Percentiles rank a stretch among this genome's conserved stretches.
Conservation (phyloP, 148 eudicot species). For the Hydrangea macrophylla region DNA sequence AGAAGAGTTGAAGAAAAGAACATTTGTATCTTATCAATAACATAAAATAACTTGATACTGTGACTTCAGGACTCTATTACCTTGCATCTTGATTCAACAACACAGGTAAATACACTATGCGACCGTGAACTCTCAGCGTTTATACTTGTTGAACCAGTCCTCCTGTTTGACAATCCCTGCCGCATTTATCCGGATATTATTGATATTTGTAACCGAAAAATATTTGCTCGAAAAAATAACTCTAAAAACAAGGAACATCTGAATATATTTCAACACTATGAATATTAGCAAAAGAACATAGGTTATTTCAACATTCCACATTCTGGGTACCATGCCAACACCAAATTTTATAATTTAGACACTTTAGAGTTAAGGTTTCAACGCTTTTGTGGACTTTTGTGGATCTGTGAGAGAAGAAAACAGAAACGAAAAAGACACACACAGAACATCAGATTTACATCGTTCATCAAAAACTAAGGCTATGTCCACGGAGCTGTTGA, state of each 20-base stretch:
- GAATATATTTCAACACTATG: not conserved
- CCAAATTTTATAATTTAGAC: too few relatives aligned
- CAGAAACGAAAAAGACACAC: too few relatives aligned
- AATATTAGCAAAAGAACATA: not conserved
- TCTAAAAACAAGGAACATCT: not conserved
- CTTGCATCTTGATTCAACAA: constrained; percentile 95
- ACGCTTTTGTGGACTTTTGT: too few relatives aligned
- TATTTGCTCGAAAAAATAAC: not conserved
- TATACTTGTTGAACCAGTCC: constrained; percentile 84
- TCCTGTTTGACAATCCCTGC: constrained; percentile 87
- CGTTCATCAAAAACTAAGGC: too few relatives aligned
- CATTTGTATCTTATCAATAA: not conserved
- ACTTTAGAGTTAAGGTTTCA: too few relatives aligned
- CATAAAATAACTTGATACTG: not conserved
- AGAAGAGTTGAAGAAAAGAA: not conserved
- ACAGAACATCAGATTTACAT: too few relatives aligned
- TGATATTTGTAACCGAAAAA: not conserved
- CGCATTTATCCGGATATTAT: constrained; percentile 11
- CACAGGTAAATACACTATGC: constrained; percentile 95
- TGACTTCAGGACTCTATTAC: constrained; percentile 26
- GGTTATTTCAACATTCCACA: not conserved
- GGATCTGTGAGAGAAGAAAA: too few relatives aligned
- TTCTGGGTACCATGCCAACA: too few relatives aligned
- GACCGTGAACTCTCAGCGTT: constrained; percentile 98
- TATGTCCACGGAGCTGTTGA: too few relatives aligned